Conservation (phyloP, 805 yeast species). For the Candida insectalens region DNA sequence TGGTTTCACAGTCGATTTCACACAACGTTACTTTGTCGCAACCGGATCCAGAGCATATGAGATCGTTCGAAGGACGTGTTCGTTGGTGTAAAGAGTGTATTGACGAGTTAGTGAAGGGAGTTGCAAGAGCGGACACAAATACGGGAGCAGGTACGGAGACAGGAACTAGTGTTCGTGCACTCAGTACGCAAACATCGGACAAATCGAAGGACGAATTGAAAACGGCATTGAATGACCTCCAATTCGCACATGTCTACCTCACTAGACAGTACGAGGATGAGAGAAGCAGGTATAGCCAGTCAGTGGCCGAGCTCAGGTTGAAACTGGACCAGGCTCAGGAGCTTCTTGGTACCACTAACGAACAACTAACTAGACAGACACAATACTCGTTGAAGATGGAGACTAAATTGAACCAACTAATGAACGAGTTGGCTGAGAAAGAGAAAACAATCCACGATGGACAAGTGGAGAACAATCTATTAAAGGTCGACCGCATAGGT, state of each 20-base stretch:
- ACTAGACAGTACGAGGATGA: slow-evolving; percentile 62
- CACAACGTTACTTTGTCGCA: slow-evolving; percentile 31
- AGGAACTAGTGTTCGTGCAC: neutral
- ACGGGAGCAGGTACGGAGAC: neutral
- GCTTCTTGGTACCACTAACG: slow-evolving; percentile 32
- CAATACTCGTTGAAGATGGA: slow-evolving; percentile 27
- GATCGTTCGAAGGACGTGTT: slow-evolving; percentile 15
- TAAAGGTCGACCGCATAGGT: slow-evolving; percentile 38
- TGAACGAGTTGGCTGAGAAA: slow-evolving; percentile 21
- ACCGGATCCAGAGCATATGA: slow-evolving; percentile 14
- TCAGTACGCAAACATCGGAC: neutral
- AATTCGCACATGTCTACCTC: slow-evolving; percentile 62
- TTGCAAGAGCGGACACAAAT: neutral
- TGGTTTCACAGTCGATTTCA: slow-evolving; percentile 37
- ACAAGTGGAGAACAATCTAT: slow-evolving; percentile 29
- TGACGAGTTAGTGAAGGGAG: slow-evolving; percentile 11
- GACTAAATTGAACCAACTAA: slow-evolving; percentile 25
- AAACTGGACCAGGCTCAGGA: slow-evolving; percentile 43
- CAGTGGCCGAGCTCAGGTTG: slow-evolving; percentile 43
- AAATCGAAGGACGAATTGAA: slow-evolving; percentile 10
- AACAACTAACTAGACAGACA: slow-evolving; percentile 27
- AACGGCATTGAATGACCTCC: slow-evolving; percentile 58
- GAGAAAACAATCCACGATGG: slow-evolving; percentile 30
- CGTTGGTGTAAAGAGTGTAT: slow-evolving; percentile 23
- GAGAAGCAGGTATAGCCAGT: slow-evolving; percentile 41